Conservation (phyloP, 306 rosid species). For the Trifolium subterraneum region DNA sequence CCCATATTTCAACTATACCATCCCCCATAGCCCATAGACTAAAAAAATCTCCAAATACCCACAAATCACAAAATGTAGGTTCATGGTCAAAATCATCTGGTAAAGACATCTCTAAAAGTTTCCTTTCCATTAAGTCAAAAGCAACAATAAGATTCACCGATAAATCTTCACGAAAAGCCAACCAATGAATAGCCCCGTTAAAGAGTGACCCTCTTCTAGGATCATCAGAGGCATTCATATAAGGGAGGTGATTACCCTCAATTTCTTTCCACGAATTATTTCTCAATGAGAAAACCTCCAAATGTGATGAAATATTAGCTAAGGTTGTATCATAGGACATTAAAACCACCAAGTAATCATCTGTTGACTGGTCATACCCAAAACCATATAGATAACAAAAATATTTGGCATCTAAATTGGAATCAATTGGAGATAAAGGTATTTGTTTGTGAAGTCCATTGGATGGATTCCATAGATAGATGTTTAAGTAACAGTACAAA, state of each 20-base stretch:
- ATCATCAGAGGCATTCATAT: not conserved
- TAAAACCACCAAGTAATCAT: not conserved
- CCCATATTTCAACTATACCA: not conserved
- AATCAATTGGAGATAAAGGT: not conserved
- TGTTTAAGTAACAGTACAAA: not conserved
- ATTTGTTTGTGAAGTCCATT: not conserved
- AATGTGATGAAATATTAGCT: not conserved
- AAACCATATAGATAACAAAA: not conserved
- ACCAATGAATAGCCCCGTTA: slow-evolving; percentile 26
- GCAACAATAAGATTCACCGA: slow-evolving; percentile 5
- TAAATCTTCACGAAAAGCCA: not conserved
- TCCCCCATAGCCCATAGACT: not conserved
- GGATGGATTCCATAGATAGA: not conserved
- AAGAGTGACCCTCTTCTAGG: not conserved
- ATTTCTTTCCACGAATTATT: not conserved
- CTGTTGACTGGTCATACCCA: not conserved
- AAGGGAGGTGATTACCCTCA: slow-evolving; percentile 1
- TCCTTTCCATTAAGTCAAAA: slow-evolving; percentile 31
- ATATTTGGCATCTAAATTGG: not conserved
- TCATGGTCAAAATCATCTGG: not conserved
- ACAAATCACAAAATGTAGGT: not conserved
- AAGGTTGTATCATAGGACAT: not conserved
- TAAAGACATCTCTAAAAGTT: slow-evolving; percentile 25
- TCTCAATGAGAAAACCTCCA: not conserved
- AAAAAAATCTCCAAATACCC: slow-evolving; percentile 28